Conservation (phyloP, 2,329 filamentous ascomycete genomes). For the Teratosphaeria epicoccoides region DNA sequence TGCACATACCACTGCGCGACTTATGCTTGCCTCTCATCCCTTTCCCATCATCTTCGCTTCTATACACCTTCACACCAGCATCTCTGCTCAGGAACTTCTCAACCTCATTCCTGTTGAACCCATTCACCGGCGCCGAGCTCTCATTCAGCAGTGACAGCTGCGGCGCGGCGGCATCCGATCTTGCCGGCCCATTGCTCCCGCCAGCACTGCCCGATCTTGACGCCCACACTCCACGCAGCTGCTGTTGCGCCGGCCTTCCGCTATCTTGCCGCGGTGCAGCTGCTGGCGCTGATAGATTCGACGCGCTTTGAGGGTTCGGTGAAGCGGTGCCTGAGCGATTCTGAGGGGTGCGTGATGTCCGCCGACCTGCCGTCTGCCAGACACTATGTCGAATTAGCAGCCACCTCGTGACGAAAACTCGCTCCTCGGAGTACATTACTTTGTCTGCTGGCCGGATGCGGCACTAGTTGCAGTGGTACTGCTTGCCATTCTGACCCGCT, state of each 20-base stretch:
- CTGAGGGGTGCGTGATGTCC: constrained; percentile 19
- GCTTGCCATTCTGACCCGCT: neutral
- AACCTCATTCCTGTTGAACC: constrained; percentile 36
- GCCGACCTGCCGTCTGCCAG: constrained; percentile 11
- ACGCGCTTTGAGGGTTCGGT: constrained; percentile 10
- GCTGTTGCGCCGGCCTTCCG: constrained; percentile 7
- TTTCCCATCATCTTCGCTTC: constrained; percentile 4
- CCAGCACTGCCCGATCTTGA: constrained; percentile 10
- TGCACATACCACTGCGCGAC: constrained; percentile 32
- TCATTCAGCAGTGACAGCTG: constrained; percentile 20
- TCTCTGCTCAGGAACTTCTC: constrained; percentile 33
- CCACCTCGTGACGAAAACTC: neutral
- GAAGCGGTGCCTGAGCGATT: constrained; percentile 21
- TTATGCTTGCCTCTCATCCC: constrained; percentile 22
- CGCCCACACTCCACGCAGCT: constrained; percentile 14
- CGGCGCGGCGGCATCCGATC: constrained; percentile 1
- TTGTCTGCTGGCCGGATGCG: neutral
- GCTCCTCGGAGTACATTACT: neutral
- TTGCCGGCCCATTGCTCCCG: constrained; percentile 11
- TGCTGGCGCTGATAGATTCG: constrained; percentile 11
- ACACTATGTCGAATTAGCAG: constrained; percentile 3
- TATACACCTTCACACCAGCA: constrained; percentile 16
- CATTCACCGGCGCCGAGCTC: constrained; percentile 14
- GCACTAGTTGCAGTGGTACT: neutral
- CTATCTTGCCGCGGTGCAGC: constrained; percentile 8